These are phyloP conservation scores for Acanthochlamys bracteata DNA, from an alignment of 106 monocot genomes.

Conservation along the genomic window DNA sequence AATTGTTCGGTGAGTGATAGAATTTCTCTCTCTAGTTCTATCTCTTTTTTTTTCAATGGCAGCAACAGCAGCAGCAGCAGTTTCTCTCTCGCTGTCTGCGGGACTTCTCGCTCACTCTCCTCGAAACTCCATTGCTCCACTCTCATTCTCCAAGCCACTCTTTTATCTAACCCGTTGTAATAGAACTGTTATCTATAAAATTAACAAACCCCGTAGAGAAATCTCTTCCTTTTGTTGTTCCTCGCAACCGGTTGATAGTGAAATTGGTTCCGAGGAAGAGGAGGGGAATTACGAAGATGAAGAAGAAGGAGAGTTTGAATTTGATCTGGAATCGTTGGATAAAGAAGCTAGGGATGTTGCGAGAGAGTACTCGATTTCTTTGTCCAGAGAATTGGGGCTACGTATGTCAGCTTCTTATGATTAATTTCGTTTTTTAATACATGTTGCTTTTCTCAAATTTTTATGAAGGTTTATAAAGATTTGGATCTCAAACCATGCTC, in stretches of 20 bases:
- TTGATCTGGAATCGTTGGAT: slow-evolving; percentile 41
- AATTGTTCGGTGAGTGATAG: no score
- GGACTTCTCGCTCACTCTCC: background rate
- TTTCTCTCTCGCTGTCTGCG: background rate
- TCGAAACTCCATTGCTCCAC: background rate
- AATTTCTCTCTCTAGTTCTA: no score
- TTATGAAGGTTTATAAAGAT: background rate
- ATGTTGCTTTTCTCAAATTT: background rate
- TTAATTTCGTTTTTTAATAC: background rate
- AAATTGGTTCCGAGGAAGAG: background rate
- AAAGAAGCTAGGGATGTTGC: slow-evolving; percentile 59
- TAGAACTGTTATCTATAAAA: no score
- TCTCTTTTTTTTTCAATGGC: no score
- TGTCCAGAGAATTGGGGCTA: slow-evolving; percentile 38
- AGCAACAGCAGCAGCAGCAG: no score
- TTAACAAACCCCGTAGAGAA: no score
- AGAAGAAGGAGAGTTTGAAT: slow-evolving; percentile 6
- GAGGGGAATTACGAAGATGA: slow-evolving; percentile 12
- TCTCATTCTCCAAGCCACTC: background rate
- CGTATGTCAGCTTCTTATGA: slow-evolving; percentile 16
- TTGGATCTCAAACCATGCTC: background rate
- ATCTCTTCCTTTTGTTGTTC: background rate
- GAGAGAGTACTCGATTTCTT: slow-evolving; percentile 37
- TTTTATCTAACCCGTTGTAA: background rate
- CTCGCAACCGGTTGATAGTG: background rate